These are phyloP conservation scores for Saccharomyces hybrid DNA, from an alignment of 1,139 yeast species.

Conservation along the genomic window DNA sequence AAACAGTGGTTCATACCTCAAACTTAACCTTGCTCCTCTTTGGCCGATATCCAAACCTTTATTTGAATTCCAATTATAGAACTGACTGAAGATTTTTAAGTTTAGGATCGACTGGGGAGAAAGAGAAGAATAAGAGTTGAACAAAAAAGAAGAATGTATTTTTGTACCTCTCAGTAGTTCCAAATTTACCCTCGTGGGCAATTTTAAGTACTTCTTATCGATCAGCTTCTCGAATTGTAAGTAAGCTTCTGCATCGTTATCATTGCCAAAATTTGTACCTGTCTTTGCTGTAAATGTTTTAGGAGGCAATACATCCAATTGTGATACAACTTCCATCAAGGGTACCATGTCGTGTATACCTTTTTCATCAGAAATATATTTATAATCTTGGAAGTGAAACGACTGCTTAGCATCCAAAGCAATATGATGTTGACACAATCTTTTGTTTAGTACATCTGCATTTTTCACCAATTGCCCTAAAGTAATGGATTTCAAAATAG, in stretches of 20 bases:
- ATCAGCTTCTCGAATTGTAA: constrained; percentile 68
- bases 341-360: constrained; percentile 6
- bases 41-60: neutral
- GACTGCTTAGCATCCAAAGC: constrained; percentile 18
- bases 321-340: constrained; percentile 44
- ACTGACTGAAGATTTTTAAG: constrained; percentile 36
- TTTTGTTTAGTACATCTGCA: constrained; percentile 23
- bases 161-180: constrained; percentile 79
- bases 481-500: constrained; percentile 23
- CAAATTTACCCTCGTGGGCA: constrained; percentile 22
- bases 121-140: constrained; percentile 56
- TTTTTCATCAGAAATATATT: neutral
- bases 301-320: constrained; percentile 51
- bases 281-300: constrained; percentile 70
- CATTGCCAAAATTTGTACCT: constrained; percentile 87
- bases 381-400: constrained; percentile 2
- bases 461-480: constrained; percentile 23
- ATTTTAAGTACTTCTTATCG: constrained; percentile 28
- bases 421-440: constrained; percentile 25
- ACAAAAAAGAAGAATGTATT: constrained; percentile 64
- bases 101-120: constrained; percentile 43
- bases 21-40: neutral
- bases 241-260: constrained; percentile 88
- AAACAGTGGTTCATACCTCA: neutral
- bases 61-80: neutral